A percentile compares a stretch with the other conserved stretches of the same genome.
Evolutionary conservation across 495 filamentous ascomycete species (phyloP).

Genomic region (Penicillium bovifimosum): DNA sequence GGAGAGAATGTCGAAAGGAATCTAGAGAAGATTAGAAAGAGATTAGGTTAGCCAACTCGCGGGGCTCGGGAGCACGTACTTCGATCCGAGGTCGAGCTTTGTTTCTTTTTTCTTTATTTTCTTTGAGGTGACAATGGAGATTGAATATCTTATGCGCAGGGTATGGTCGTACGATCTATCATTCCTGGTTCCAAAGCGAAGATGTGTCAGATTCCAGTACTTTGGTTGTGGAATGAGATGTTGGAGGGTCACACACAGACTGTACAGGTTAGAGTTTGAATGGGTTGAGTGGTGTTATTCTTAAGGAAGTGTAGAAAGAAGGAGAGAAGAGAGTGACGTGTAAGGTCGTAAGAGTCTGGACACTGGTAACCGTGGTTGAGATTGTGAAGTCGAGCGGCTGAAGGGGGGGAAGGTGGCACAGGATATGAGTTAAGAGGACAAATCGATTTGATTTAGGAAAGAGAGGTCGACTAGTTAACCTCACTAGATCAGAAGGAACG

Average conservation of each 20-base stretch:
- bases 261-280: no score
- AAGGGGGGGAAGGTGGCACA: background rate
- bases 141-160: background rate
- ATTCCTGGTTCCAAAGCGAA: background rate
- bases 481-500: no score
- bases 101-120: background rate
- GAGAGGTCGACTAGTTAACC: no score
- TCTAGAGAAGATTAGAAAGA: constrained; percentile 5
- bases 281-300: no score
- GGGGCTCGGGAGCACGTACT: constrained; percentile 19
- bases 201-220: background rate
- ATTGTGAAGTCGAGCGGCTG: no score
- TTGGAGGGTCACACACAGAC: background rate
- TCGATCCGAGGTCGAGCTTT: background rate
- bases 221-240: background rate
- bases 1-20: constrained; percentile 28
- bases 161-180: background rate
- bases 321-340: constrained; percentile 18
- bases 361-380: constrained; percentile 7
- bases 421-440: no score
- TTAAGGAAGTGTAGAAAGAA: no score
- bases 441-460: no score
- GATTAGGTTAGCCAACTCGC: constrained; percentile 16
- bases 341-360: constrained; percentile 16
- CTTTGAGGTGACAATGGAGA: background rate